Conservation (phyloP, 2,329 filamentous ascomycete species). For the Alternaria postmessia region DNA sequence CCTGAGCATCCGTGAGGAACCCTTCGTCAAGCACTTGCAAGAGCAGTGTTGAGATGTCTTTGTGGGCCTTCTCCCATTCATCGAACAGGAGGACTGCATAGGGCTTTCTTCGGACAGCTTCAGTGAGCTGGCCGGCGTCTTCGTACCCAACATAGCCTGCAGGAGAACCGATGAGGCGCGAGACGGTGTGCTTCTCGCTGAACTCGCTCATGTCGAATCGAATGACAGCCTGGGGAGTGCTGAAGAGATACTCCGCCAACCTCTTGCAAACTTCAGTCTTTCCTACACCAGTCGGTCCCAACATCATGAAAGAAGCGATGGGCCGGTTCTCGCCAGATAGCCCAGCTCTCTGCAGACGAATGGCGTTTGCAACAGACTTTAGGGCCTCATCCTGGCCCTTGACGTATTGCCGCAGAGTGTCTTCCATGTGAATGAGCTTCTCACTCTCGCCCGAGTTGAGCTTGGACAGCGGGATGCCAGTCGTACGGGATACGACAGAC, state of each 20-base stretch:
- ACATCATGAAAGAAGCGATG: constrained; percentile 95
- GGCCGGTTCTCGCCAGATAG: constrained; percentile 91
- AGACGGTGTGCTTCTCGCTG: constrained; percentile 96
- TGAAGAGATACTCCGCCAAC: constrained; percentile 91
- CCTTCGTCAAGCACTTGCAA: constrained; percentile 96
- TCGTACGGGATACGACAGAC: constrained; percentile 86
- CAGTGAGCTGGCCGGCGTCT: constrained; percentile 93
- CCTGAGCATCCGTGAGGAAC: constrained; percentile 93
- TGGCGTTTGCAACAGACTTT: constrained; percentile 87
- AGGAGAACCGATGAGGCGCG: constrained; percentile 87
- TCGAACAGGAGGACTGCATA: constrained; percentile 96
- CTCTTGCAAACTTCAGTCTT: constrained; percentile 99
- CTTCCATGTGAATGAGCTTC: constrained; percentile 95
- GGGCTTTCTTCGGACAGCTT: constrained; percentile 92
- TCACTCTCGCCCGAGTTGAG: constrained; percentile 93
- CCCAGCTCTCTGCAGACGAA: constrained; percentile 91
- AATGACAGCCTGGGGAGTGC: constrained; percentile 87
- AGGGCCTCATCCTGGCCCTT: constrained; percentile 95
- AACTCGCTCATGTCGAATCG: constrained; percentile 99
- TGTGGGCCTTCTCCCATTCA: constrained; percentile 97
- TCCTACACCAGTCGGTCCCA: constrained; percentile 94
- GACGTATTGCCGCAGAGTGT: constrained; percentile 81
- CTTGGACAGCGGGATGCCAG: constrained; percentile 91
- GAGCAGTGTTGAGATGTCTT: constrained; percentile 89
- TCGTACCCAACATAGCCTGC: constrained; percentile 97